Conservation (phyloP, 140 eudicot species). For the Anethum foeniculum region DNA sequence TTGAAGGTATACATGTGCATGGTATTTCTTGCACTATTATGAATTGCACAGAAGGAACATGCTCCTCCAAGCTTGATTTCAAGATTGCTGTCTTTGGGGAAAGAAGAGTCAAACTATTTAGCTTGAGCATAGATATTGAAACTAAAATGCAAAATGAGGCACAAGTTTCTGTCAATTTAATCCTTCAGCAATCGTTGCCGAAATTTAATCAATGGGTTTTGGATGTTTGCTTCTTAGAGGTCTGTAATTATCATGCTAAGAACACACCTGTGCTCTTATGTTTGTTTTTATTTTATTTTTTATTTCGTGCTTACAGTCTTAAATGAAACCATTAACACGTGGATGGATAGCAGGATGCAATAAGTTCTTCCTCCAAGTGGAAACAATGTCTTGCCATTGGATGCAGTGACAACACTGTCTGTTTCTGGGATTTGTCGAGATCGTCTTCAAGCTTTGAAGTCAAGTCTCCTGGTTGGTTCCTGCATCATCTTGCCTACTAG, state of each 20-base stretch:
- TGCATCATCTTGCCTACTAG: conserved; percentile 7
- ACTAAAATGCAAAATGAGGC: conserved; percentile 1
- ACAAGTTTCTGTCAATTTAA: conserved; percentile 15
- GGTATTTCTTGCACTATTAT: conserved; percentile 37
- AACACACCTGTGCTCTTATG: neutral
- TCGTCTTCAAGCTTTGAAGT: conserved; percentile 33
- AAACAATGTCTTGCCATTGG: conserved; percentile 61
- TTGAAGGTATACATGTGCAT: conserved; percentile 87
- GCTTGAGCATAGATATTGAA: conserved; percentile 23
- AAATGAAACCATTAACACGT: conserved; percentile 13
- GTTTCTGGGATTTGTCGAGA: conserved; percentile 59
- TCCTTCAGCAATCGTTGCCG: conserved; percentile 44
- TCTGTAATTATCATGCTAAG: conserved; percentile 12
- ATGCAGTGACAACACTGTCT: conserved; percentile 73
- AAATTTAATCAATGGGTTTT: conserved; percentile 73
- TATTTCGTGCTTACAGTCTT: neutral
- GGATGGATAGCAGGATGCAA: conserved; percentile 33
- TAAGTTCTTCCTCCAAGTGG: conserved; percentile 22
- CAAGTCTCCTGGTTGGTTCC: conserved; percentile 53
- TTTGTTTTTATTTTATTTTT: neutral
- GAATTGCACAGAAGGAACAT: conserved; percentile 3
- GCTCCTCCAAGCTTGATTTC: conserved; percentile 21
- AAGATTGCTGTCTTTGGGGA: conserved; percentile 69
- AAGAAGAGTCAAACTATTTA: conserved; percentile 54
- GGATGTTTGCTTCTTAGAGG: conserved; percentile 77